These are phyloP conservation scores for Pontederia paniculata DNA, from an alignment of 176 grass and related monocot species.

Conservation along the genomic window DNA sequence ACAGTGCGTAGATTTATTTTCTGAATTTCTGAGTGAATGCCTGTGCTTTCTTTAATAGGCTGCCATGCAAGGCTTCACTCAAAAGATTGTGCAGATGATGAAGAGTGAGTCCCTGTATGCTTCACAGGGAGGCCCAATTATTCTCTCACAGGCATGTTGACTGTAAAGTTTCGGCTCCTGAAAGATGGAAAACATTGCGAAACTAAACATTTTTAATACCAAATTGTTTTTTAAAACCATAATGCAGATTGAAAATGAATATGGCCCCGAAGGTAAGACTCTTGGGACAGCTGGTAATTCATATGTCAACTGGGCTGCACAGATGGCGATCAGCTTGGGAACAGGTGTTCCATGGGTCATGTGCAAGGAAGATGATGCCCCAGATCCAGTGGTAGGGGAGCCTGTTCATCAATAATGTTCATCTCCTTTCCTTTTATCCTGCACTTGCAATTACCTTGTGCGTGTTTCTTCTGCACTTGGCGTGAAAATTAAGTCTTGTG, in stretches of 20 bases:
- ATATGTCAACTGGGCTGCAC: slow-evolving; percentile 84
- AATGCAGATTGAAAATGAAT: slow-evolving; percentile 95
- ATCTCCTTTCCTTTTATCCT: not conserved
- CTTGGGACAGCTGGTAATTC: slow-evolving; percentile 69
- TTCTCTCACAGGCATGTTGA: slow-evolving; percentile 79
- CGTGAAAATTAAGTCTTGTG: no score
- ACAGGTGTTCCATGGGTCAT: slow-evolving; percentile 98
- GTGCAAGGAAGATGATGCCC: slow-evolving; percentile 98
- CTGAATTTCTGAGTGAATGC: not conserved
- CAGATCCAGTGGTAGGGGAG: slow-evolving; percentile 82
- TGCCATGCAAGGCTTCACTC: slow-evolving; percentile 92
- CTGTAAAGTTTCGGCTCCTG: not conserved
- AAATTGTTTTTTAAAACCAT: not conserved
- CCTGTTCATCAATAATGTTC: slow-evolving; percentile 1
- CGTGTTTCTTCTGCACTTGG: not conserved
- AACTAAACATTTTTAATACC: not conserved
- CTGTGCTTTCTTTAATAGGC: slow-evolving; percentile 30
- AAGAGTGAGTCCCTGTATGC: slow-evolving; percentile 89
- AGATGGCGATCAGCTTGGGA: slow-evolving; percentile 72
- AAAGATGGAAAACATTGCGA: not conserved
- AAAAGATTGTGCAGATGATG: slow-evolving; percentile 94
- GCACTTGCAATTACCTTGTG: no score
- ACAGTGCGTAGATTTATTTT: not conserved
- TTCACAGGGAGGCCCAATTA: slow-evolving; percentile 94
- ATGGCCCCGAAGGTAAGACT: slow-evolving; percentile 78